These are phyloP conservation scores for Suillus americanus DNA, from an alignment of 768 basidiomycete species.

Conservation along the genomic window DNA sequence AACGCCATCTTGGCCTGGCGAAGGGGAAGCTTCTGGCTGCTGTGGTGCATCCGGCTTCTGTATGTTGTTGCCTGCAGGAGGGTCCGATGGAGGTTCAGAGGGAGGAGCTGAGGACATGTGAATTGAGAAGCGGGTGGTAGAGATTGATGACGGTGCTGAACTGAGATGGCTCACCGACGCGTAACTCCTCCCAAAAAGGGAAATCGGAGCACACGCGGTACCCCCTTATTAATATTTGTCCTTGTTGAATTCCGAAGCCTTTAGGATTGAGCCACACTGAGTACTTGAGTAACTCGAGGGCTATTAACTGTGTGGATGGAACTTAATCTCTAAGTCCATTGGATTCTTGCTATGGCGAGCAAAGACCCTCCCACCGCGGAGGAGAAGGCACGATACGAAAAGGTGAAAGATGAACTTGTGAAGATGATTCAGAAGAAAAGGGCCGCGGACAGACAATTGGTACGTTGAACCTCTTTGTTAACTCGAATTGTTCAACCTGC, in stretches of 20 bases:
- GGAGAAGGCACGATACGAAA: slow-evolving; percentile 70
- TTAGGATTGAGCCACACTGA: neutral
- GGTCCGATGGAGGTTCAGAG: slow-evolving; percentile 51
- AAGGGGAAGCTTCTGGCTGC: slow-evolving; percentile 41
- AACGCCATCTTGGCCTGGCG: slow-evolving; percentile 35
- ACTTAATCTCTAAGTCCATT: neutral
- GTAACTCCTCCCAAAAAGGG: slow-evolving; percentile 29
- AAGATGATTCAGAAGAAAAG: slow-evolving; percentile 76
- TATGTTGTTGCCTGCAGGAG: slow-evolving; percentile 44
- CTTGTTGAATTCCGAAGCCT: neutral
- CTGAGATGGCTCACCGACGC: slow-evolving; percentile 20
- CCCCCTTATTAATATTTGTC: neutral
- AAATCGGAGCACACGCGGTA: slow-evolving; percentile 7
- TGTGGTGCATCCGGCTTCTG: slow-evolving; percentile 39
- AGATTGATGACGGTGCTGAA: slow-evolving; percentile 1
- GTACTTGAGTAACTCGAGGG: neutral
- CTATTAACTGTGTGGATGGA: neutral
- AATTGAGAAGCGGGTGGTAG: slow-evolving; percentile 6
- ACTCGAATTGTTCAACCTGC: neutral
- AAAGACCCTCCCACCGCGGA: slow-evolving; percentile 53
- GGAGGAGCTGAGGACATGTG: slow-evolving; percentile 60
- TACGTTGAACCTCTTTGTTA: slow-evolving; percentile 33
- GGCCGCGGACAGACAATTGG: slow-evolving; percentile 73
- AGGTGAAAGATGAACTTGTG: slow-evolving; percentile 71
- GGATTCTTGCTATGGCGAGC: slow-evolving; percentile 33